Evolutionary conservation across 345 rosid genomes (phyloP).

Genomic region (Murraya koenigii): DNA sequence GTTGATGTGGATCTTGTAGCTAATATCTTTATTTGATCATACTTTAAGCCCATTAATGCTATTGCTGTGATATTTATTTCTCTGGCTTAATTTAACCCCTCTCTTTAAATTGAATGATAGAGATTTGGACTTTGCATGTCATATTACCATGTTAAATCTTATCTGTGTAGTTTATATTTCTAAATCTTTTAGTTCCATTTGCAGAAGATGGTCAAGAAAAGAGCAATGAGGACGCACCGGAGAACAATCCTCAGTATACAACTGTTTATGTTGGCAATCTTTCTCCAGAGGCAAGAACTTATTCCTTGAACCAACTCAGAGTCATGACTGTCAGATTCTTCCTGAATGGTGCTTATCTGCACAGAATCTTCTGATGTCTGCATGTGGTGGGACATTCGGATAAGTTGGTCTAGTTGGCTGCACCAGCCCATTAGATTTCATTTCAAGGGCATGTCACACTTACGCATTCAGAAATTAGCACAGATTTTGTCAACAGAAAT

Average conservation of each 20-base stretch:
- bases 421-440: neutral
- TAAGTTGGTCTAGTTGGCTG: neutral
- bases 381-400: neutral
- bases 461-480: neutral
- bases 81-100: neutral
- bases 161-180: neutral
- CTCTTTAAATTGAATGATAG: neutral
- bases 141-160: neutral
- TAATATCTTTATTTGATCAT: neutral
- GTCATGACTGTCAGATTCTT: neutral
- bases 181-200: neutral
- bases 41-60: neutral
- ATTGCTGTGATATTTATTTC: neutral
- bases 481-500: neutral
- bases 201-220: slow-evolving; percentile 92
- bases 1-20: neutral
- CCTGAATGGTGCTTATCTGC: neutral
- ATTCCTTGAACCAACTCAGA: neutral
- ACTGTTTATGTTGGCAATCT: slow-evolving; percentile 98
- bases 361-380: neutral
- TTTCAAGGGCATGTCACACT: neutral
- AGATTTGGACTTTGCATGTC: neutral
- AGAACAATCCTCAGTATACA: slow-evolving; percentile 85
- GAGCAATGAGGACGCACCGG: slow-evolving; percentile 72
- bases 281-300: slow-evolving; percentile 68